Evolutionary conservation across 176 grass and related monocot species (phyloP).

Genomic region (Carex kokanica): DNA sequence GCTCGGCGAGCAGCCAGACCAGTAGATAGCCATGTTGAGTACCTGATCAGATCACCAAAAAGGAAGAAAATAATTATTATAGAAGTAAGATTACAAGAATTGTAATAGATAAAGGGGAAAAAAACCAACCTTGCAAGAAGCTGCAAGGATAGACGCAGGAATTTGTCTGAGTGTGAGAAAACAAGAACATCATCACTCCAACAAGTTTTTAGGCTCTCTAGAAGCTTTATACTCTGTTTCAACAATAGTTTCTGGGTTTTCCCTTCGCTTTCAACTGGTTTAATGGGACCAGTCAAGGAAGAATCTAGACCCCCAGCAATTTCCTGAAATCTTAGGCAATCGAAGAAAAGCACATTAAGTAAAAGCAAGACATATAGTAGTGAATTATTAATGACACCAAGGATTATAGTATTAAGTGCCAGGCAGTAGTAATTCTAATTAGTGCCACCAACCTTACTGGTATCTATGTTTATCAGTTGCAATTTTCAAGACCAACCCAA

Average conservation of each 20-base stretch:
- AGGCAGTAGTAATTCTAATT: not conserved
- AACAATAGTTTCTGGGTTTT: conserved; percentile 42
- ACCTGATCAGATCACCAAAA: conserved; percentile 51
- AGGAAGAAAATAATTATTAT: conserved; percentile 3
- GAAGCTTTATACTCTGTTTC: conserved; percentile 80
- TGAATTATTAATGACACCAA: not conserved
- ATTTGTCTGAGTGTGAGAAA: conserved; percentile 90
- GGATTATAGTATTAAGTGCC: not conserved
- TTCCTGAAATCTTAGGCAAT: conserved; percentile 89
- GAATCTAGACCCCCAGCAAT: conserved; percentile 94
- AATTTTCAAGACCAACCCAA: not conserved
- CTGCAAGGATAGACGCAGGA: conserved; percentile 86
- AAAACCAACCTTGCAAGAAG: conserved; percentile 76
- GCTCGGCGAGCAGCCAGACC: conserved; percentile 59
- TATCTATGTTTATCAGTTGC: not conserved
- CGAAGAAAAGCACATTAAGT: conserved; percentile 19
- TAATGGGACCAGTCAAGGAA: conserved; percentile 50
- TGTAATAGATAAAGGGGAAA: not conserved
- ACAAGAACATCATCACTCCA: conserved; percentile 94
- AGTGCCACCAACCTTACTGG: not conserved
- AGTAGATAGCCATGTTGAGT: conserved; percentile 85
- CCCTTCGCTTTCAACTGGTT: conserved; percentile 44
- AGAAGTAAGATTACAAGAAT: not conserved
- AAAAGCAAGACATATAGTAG: not conserved
- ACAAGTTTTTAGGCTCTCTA: conserved; percentile 80